Percentiles rank a stretch among this genome's conserved stretches.
Evolutionary conservation across 306 rosid species (phyloP).

Genomic region (Leucaena leucocephala): DNA sequence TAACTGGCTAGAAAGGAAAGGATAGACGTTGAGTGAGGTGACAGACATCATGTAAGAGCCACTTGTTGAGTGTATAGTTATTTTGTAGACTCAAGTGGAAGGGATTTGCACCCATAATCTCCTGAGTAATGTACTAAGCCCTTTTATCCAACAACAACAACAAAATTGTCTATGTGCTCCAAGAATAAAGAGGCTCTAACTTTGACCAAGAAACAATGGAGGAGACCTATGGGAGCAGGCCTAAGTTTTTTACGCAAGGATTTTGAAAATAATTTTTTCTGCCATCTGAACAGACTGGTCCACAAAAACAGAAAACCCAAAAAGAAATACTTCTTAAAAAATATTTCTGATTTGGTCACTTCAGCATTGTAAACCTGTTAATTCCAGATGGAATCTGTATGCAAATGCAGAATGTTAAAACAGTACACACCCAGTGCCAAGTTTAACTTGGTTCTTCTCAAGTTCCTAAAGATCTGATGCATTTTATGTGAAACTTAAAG

Average conservation of each 20-base stretch:
- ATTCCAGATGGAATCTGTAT: conserved; percentile 2
- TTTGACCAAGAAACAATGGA: conserved; percentile 7
- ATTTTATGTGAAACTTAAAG: not conserved
- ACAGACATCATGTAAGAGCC: not conserved
- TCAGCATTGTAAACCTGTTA: not conserved
- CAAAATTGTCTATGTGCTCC: not conserved
- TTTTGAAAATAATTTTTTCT: conserved; percentile 11
- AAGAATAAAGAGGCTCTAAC: not conserved
- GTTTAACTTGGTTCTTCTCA: conserved; percentile 10
- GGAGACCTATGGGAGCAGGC: conserved; percentile 13
- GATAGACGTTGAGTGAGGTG: not conserved
- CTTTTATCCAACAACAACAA: not conserved
- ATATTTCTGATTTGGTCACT: not conserved
- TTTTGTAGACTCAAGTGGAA: not conserved
- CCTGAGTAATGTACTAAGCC: not conserved
- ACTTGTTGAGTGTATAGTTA: not conserved
- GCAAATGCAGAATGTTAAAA: conserved; percentile 19
- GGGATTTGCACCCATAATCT: not conserved
- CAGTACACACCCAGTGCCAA: not conserved
- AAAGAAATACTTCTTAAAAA: not conserved
- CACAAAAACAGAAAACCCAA: conserved; percentile 1
- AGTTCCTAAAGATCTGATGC: not conserved
- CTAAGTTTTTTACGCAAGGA: not conserved
- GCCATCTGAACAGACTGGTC: not conserved
- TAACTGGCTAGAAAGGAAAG: not conserved